Base-by-base conservation (phyloP, 495 filamentous ascomycete species). In the Aspergillus affinis region DNA sequence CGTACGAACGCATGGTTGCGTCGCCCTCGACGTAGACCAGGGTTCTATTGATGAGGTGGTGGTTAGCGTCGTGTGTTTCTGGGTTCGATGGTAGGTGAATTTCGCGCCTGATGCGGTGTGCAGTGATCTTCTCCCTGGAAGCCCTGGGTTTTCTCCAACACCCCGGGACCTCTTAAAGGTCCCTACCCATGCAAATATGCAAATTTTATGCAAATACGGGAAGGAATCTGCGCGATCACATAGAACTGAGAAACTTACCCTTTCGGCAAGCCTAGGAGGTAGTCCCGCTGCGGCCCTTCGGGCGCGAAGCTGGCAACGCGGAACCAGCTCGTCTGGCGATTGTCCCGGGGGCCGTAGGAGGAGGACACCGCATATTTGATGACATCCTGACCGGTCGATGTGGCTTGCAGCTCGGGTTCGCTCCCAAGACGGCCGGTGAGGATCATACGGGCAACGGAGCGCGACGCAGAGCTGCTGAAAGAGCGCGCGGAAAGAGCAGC, bases 241-340 rank as follows among this genome's bases (percentile, higher is more conserved):
- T 54, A 30, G 30, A 26, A 51, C 44, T 13, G 30, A 8, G 50
- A 26, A n/a, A 84, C 89, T 72, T 78, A 95, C 91, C 92, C 92
- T 79, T 94, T 96, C 30, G 79, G 82, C 73, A 95, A 73, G 57
- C 74, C 71, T 55, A 86, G 67, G 44, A 92, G 61, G 69, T 78
- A 85, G 55, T 93, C 87, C 65, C 86, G 85, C 69, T 82, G 75
- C 20, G 75, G 20, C 13, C 80, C 83, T 30, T 86, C 85, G 19
- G 84, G 81, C 61, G 72, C 55, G 73, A 94, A 94, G 75, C 78
- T 81, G 5, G 83, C 72, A 46, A 96, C 76, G 52, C 79, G 80
- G 81, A 89, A 97, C 85, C 86, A 97, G 80, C 84, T 91, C 17
- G 88, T 90, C 63, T 83, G 72, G 51, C 80, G 77, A 71, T 90